A percentile compares a stretch with the other conserved stretches of the same genome.
These are phyloP conservation scores for Dioszegia hungarica DNA, from an alignment of 768 basidiomycete species.

Conservation along the genomic window DNA sequence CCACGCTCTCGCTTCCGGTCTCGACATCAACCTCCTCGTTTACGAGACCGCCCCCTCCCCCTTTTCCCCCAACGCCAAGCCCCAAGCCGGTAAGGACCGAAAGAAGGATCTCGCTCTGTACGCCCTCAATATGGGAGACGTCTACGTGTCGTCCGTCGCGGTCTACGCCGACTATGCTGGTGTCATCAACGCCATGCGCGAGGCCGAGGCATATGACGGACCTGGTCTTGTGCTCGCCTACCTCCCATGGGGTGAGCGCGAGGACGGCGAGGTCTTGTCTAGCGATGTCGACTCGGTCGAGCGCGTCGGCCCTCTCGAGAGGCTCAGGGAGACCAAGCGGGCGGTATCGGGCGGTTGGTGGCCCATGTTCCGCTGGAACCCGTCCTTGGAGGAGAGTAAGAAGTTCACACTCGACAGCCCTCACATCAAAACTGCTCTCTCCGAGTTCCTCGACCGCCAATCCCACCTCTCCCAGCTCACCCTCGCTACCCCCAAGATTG, in stretches of 20 bases:
- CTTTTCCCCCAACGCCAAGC: conserved; percentile 55
- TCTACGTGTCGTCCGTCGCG: conserved; percentile 91
- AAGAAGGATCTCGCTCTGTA: conserved; percentile 97
- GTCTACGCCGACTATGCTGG: conserved; percentile 94
- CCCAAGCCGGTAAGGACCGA: conserved; percentile 55
- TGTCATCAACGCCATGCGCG: conserved; percentile 81
- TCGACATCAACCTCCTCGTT: conserved; percentile 91
- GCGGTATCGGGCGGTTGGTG: conserved; percentile 95
- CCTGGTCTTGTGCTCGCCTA: conserved; percentile 91
- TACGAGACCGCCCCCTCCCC: conserved; percentile 90
- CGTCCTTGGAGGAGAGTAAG: conserved; percentile 64
- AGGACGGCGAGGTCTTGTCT: conserved; percentile 51
- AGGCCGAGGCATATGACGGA: conserved; percentile 84
- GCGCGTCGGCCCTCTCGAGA: conserved; percentile 66
- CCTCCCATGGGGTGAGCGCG: conserved; percentile 73
- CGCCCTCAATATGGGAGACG: conserved; percentile 96
- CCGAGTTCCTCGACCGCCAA: conserved; percentile 89
- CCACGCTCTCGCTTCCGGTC: conserved; percentile 82
- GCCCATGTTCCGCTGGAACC: conserved; percentile 98
- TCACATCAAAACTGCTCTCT: conserved; percentile 84
- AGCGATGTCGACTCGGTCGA: conserved; percentile 20
- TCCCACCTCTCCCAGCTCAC: conserved; percentile 94
- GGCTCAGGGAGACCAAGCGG: conserved; percentile 96
- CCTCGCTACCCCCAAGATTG: conserved; percentile 68
- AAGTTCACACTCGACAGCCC: conserved; percentile 92